Evolutionary conservation across 148 eudicot species (phyloP).

Genomic region (Oxyria digyna): DNA sequence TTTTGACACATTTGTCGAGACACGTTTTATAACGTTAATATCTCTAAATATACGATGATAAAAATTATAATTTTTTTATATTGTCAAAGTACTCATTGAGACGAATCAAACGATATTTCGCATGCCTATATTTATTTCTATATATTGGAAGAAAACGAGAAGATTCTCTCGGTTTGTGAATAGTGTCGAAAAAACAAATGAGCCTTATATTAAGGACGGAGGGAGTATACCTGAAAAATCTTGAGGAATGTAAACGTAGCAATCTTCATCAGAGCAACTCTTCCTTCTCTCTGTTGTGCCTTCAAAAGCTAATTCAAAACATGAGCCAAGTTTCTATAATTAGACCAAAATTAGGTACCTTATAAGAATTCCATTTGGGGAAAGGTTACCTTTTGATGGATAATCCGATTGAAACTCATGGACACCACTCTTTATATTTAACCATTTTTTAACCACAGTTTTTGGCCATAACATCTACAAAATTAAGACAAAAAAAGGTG

Average conservation of each 20-base stretch:
- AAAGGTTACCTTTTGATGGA: slow-evolving; percentile 19
- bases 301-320: not conserved
- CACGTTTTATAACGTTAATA: no score
- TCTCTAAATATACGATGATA: no score
- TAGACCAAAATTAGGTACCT: not conserved
- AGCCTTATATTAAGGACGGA: not conserved
- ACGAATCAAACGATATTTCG: no score
- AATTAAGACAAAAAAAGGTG: not conserved
- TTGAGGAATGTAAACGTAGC: slow-evolving; percentile 41
- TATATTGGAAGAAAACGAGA: no score
- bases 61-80: no score
- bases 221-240: slow-evolving; percentile 49
- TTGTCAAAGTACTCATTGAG: no score
- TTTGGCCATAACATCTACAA: slow-evolving; percentile 59
- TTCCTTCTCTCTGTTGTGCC: slow-evolving; percentile 31
- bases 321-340: not conserved
- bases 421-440: slow-evolving; percentile 32
- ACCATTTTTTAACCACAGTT: slow-evolving; percentile 43
- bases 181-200: no score
- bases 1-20: no score
- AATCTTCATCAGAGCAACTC: slow-evolving; percentile 45
- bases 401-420: slow-evolving; percentile 43
- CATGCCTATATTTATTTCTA: no score
- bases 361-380: not conserved
- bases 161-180: no score